Conservation (phyloP, 2,329 filamentous ascomycete genomes). For the Alternaria incomplexa region DNA sequence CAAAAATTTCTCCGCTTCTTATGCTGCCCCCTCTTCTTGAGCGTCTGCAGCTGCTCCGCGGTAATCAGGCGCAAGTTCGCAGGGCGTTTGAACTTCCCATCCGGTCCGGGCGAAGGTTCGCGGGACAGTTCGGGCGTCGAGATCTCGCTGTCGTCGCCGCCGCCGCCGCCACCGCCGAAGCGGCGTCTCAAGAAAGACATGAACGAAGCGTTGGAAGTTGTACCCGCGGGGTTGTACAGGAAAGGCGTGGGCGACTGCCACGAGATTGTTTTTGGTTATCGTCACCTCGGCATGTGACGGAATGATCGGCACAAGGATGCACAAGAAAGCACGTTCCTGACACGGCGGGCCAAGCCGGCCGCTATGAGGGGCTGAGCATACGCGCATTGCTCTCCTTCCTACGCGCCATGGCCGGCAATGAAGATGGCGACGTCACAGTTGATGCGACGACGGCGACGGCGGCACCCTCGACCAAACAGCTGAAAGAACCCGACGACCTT, state of each 20-base stretch:
- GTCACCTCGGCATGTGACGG: constrained; percentile 17
- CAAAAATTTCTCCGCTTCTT: constrained; percentile 77
- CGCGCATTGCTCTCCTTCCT: background rate
- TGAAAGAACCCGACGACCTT: constrained; percentile 46
- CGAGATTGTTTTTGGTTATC: background rate
- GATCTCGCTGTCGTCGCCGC: constrained; percentile 22
- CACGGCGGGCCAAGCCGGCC: constrained; percentile 8
- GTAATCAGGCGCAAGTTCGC: constrained; percentile 60
- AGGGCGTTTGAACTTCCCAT: constrained; percentile 39
- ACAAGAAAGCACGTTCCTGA: background rate
- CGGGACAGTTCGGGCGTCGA: constrained; percentile 45
- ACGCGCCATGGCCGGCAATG: constrained; percentile 9
- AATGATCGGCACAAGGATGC: constrained; percentile 13
- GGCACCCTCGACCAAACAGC: background rate
- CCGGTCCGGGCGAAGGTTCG: constrained; percentile 45
- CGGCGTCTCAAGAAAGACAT: constrained; percentile 50
- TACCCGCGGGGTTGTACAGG: background rate
- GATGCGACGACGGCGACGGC: background rate
- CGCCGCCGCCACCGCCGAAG: constrained; percentile 34
- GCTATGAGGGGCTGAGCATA: constrained; percentile 2
- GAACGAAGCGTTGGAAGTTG: background rate
- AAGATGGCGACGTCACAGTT: background rate
- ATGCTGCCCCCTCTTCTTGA: constrained; percentile 51
- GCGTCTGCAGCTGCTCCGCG: constrained; percentile 57
- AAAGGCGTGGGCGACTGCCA: background rate